Percentiles rank a stretch among this genome's conserved stretches.
These are phyloP conservation scores for Chlorencoelia australis DNA, from an alignment of 2,329 filamentous ascomycete genomes.

Conservation along the genomic window DNA sequence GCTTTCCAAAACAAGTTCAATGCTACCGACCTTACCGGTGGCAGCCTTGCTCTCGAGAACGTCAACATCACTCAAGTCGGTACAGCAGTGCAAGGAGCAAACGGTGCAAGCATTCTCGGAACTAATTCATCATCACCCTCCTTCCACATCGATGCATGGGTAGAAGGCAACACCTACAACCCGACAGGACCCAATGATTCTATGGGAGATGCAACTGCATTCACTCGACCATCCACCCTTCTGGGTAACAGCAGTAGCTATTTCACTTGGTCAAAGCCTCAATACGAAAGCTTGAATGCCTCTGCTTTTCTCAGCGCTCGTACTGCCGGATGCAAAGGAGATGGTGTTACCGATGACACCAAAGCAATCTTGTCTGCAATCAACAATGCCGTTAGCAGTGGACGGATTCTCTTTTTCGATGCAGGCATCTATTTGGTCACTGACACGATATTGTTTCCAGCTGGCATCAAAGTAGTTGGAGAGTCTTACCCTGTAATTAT, in stretches of 20 bases:
- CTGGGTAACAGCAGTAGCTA: conserved; percentile 36
- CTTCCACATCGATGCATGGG: conserved; percentile 57
- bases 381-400: conserved; percentile 35
- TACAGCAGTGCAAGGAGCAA: conserved; percentile 50
- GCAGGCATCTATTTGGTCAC: conserved; percentile 44
- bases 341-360: conserved; percentile 50
- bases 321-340: conserved; percentile 36
- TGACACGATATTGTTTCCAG: conserved; percentile 36
- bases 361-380: conserved; percentile 46
- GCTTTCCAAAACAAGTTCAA: conserved; percentile 43
- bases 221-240: conserved; percentile 34
- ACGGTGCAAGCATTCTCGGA: conserved; percentile 49
- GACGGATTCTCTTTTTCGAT: conserved; percentile 45
- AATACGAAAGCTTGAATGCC: conserved; percentile 34
- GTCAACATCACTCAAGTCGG: conserved; percentile 64
- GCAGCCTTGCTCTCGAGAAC: conserved; percentile 75
- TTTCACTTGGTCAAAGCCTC: conserved; percentile 43
- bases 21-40: conserved; percentile 51
- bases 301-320: conserved; percentile 35
- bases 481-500: conserved; percentile 33
- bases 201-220: conserved; percentile 34
- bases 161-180: conserved; percentile 66
- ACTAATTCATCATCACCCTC: conserved; percentile 59
- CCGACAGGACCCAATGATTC: conserved; percentile 32
- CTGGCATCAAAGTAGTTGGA: conserved; percentile 31